Evolutionary conservation across 352 stramenopile species (phyloP), one percentile per base, ranked within the genome.

Genomic region (Elongisporangium prolatum): DNA sequence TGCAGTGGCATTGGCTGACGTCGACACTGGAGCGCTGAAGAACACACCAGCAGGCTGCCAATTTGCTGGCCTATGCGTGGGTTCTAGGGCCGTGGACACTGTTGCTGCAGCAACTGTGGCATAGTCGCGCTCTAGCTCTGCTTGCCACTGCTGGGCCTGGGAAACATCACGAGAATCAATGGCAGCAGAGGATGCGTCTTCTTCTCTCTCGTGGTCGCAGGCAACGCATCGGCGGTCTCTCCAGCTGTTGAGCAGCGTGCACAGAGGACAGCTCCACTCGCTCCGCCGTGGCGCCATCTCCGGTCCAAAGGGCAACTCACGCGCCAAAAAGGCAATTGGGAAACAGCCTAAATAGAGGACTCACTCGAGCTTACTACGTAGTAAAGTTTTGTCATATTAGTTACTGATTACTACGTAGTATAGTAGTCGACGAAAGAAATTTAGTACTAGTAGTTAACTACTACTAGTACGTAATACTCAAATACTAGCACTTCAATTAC

Each of bases 231-330:
- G 68, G 14, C 68, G 58, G 25, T 86, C 74, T 14, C 63, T 54
- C 55, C 71, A 74, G 20, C 57, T 50, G 64, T 90, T 90, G 10
- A 87, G 61, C 47, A 90, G 67, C 72, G 80, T 90, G 38, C 80
- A 90, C 21, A 90, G 74, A 60, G 66, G 60, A 50, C 80, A 90
- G 65, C 75, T 90, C 80, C 80, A 90, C 57, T 88, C 74, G 21
- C 34, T 44, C 34, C 34, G 34, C 34, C 34, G 34, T 17, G 34
- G 61, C 68, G 68, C 65, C 68, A 76, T 76, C 64, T 69, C 34
- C 10, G 34, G 34, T 44, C 34, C 10, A 44, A 52, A 52, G 5
- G 18, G 48, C 48, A 52, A 52, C 48, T 52, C 21, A 63, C 67
- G 54, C 54, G 56, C 58, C 17, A 69, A 69, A 59, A 60, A 20